Evolutionary conservation across 163 green algal species (phyloP).

Genomic region (Chloromonas sp.): DNA sequence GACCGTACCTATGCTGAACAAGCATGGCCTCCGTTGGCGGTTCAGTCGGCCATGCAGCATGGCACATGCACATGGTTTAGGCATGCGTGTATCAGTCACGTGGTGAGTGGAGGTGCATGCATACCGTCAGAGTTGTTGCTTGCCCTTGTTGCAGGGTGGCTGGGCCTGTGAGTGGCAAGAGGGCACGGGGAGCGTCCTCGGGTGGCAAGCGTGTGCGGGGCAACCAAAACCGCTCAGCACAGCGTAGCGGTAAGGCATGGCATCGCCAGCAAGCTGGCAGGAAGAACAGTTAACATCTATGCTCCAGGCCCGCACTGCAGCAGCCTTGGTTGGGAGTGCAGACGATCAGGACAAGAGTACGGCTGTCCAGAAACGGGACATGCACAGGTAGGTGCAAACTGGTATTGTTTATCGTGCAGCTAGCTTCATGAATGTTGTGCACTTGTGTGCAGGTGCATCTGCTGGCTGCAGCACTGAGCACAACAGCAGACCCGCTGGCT

Average conservation of each 20-base stretch:
- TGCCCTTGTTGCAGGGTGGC: no score
- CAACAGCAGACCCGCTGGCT: neutral
- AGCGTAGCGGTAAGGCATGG: no score
- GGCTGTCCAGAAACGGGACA: neutral
- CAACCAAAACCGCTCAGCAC: no score
- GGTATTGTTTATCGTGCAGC: neutral
- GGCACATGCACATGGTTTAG: no score
- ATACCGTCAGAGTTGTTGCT: no score
- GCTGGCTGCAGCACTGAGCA: neutral
- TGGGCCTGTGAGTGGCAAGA: no score
- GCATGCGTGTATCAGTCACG: no score
- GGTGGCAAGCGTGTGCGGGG: no score
- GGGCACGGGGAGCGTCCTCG: no score
- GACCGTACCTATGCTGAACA: neutral
- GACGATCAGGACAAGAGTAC: neutral
- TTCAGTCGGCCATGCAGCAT: neutral
- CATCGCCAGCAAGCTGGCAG: neutral
- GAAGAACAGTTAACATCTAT: neutral
- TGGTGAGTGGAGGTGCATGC: no score
- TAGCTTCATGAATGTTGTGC: neutral
- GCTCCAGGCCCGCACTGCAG: neutral
- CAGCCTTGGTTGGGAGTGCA: neutral
- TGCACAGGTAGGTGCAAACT: neutral
- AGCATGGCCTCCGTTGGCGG: neutral
- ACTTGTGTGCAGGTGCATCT: neutral